Percentiles rank a stretch among this genome's conserved stretches.
These are phyloP conservation scores for Ascochyta viciae-villosae DNA, from an alignment of 2,329 filamentous ascomycete genomes.

Conservation along the genomic window DNA sequence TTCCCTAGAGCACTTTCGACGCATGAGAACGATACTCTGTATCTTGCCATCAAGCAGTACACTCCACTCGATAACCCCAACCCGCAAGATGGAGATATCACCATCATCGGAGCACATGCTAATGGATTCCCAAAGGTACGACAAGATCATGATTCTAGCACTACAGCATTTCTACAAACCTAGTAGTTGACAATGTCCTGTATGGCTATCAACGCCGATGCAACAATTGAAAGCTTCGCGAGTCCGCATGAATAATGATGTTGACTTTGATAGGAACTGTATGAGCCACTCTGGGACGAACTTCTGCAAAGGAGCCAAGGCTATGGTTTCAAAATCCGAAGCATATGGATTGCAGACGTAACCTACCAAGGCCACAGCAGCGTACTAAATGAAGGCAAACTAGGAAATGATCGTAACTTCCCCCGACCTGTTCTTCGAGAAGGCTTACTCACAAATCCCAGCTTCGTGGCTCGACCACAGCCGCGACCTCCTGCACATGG, in stretches of 20 bases:
- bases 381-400: constrained; percentile 73
- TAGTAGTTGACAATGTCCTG: background rate
- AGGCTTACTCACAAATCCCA: constrained; percentile 42
- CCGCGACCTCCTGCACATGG: constrained; percentile 82
- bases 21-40: constrained; percentile 76
- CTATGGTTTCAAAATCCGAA: constrained; percentile 73
- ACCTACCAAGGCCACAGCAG: constrained; percentile 83
- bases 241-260: background rate
- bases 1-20: constrained; percentile 76
- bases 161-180: background rate
- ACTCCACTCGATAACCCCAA: constrained; percentile 73
- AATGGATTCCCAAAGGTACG: constrained; percentile 89
- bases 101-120: constrained; percentile 84
- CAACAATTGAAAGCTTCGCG: background rate
- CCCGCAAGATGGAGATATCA: constrained; percentile 78
- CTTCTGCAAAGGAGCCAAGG: constrained; percentile 66
- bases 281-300: constrained; percentile 91
- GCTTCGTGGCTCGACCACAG: constrained; percentile 86
- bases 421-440: background rate
- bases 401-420: constrained; percentile 80
- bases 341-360: constrained; percentile 91
- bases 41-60: constrained; percentile 87
- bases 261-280: constrained; percentile 71
- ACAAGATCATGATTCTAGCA: background rate
- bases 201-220: background rate